Evolutionary conservation across 306 rosid species (phyloP).

Genomic region (Fragaria vesca): DNA sequence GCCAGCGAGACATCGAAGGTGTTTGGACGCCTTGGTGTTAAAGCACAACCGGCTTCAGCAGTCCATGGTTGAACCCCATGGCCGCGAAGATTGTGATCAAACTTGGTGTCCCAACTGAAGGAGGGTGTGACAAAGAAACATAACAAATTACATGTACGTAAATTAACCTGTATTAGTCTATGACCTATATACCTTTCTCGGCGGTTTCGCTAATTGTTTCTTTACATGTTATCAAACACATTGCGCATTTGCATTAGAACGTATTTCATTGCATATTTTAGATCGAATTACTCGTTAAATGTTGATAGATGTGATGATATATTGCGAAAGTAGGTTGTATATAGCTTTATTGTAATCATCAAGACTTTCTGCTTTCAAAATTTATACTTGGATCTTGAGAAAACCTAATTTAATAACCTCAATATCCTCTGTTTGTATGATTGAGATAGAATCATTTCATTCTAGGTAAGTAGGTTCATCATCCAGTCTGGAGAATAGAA

Average conservation of each 20-base stretch:
- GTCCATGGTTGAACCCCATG: neutral
- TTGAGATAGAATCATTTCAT: conserved; percentile 10
- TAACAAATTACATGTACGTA: too few relatives aligned
- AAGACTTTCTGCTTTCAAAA: neutral
- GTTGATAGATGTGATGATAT: neutral
- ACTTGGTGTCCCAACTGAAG: neutral
- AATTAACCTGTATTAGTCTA: too few relatives aligned
- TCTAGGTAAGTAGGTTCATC: conserved; percentile 17
- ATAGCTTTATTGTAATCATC: neutral
- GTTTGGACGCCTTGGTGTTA: neutral
- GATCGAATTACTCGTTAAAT: neutral
- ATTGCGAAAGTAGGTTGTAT: neutral
- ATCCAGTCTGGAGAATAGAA: conserved; percentile 11
- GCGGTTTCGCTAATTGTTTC: neutral
- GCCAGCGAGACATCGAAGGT: neutral
- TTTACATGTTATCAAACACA: neutral
- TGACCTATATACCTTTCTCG: too few relatives aligned
- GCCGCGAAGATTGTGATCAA: neutral
- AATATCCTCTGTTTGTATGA: neutral
- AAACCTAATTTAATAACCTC: neutral
- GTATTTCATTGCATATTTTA: neutral
- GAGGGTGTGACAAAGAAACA: neutral
- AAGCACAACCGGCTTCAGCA: neutral
- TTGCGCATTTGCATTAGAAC: neutral
- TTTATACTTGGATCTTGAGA: neutral